Percentiles rank a stretch among this genome's conserved stretches.
Evolutionary conservation across 495 filamentous ascomycete genomes (phyloP).

Genomic region (Podospora pseudocomata): DNA sequence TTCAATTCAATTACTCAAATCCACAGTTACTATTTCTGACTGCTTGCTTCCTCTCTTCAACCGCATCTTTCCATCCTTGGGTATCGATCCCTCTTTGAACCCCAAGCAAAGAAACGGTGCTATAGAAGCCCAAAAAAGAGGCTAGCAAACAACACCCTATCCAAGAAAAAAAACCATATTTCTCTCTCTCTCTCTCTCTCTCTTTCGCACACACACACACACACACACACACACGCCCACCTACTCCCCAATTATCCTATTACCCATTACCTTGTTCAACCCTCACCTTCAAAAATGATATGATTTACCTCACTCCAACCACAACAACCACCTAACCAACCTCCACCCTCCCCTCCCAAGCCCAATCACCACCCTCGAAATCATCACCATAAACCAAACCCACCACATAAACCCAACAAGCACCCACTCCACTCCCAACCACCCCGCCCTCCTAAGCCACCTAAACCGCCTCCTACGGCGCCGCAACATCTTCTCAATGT

Average conservation of each 20-base stretch:
- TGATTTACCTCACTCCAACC: conserved; percentile 47
- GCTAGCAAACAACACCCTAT: no score
- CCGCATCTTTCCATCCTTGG: no score
- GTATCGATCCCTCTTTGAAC: no score
- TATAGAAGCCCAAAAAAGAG: no score
- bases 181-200: no score
- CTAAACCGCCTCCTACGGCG: conserved; percentile 63
- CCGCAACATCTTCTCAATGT: conserved; percentile 69
- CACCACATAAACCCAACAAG: conserved; percentile 79
- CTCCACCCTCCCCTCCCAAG: conserved; percentile 55
- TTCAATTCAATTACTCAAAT: no score
- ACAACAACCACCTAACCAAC: conserved; percentile 71
- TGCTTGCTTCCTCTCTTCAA: no score
- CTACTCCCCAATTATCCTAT: not conserved
- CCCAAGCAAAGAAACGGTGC: no score
- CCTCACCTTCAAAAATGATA: not conserved
- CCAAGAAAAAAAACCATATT: no score
- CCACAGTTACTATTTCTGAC: no score
- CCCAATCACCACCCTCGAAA: conserved; percentile 58
- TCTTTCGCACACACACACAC: no score
- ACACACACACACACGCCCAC: no score
- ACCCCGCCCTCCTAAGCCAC: conserved; percentile 66
- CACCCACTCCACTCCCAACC: conserved; percentile 72
- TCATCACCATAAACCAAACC: conserved; percentile 76
- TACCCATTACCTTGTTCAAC: not conserved